Evolutionary conservation across 768 basidiomycete species (phyloP).

Genomic region (Kwoniella mangroviensis): DNA sequence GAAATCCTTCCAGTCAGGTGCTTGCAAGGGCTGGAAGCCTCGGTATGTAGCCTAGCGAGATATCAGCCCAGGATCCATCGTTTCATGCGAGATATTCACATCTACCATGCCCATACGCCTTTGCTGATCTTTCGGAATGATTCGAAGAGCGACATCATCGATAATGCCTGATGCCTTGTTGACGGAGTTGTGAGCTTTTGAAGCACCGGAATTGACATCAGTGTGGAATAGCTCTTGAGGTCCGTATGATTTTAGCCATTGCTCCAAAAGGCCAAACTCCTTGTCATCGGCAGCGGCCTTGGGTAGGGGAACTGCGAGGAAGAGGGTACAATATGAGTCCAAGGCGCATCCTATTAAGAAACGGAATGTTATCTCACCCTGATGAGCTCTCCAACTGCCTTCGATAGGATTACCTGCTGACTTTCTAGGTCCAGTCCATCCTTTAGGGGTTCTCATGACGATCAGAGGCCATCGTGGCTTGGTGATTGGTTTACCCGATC

Average conservation of each 20-base stretch:
- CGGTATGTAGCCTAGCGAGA: slow-evolving; percentile 65
- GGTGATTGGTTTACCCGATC: slow-evolving; percentile 72
- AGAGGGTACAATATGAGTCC: no score
- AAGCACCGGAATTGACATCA: slow-evolving; percentile 35
- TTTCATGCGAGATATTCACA: slow-evolving; percentile 5
- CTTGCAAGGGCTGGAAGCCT: slow-evolving; percentile 66
- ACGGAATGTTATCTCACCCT: slow-evolving; percentile 55
- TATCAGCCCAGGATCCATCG: neutral
- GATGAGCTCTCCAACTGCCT: slow-evolving; percentile 82
- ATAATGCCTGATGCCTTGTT: slow-evolving; percentile 48
- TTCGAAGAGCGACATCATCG: slow-evolving; percentile 44
- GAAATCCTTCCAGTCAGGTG: slow-evolving; percentile 70
- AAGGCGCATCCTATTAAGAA: no score
- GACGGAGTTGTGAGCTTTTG: slow-evolving; percentile 33
- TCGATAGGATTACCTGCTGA: slow-evolving; percentile 75
- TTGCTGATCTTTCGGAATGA: slow-evolving; percentile 52
- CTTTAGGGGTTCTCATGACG: slow-evolving; percentile 83
- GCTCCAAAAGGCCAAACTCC: slow-evolving; percentile 68
- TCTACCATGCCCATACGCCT: slow-evolving; percentile 68
- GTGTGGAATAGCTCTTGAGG: slow-evolving; percentile 70
- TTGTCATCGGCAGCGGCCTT: slow-evolving; percentile 68
- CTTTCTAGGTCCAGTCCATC: slow-evolving; percentile 71
- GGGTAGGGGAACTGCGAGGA: slow-evolving; percentile 70
- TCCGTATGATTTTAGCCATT: slow-evolving; percentile 76
- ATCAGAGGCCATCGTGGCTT: slow-evolving; percentile 93